phyloP scores from a whole-genome alignment of 768 basidiomycete species.

The Leccinum longicurvipes region DNA sequence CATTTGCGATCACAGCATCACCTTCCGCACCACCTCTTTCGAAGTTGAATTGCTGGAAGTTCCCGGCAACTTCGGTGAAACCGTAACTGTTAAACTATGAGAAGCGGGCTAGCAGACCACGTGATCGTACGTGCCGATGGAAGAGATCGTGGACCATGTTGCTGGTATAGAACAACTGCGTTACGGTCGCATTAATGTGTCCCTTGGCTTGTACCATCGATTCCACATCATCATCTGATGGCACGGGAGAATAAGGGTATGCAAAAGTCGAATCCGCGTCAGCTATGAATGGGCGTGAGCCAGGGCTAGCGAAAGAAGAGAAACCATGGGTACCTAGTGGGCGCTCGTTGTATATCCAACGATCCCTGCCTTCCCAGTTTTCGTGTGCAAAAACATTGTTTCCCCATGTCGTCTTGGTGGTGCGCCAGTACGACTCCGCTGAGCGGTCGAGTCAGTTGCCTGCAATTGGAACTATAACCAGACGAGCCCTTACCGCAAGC shows the following conservation, averaged over 20 bases:
- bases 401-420: conserved; percentile 81
- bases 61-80: conserved; percentile 87
- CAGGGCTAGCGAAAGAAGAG: neutral
- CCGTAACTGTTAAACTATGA: conserved; percentile 59
- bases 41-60: conserved; percentile 99
- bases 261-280: conserved; percentile 45
- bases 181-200: conserved; percentile 82
- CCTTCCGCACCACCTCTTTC: conserved; percentile 82
- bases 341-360: conserved; percentile 71
- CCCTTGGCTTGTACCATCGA: conserved; percentile 68
- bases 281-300: conserved; percentile 5
- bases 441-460: conserved; percentile 9
- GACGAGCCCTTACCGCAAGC: conserved; percentile 7
- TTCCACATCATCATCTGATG: conserved; percentile 47
- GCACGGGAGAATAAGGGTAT: conserved; percentile 70
- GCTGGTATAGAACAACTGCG: conserved; percentile 86
- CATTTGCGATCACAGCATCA: conserved; percentile 92
- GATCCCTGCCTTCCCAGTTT: conserved; percentile 77
- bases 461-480: too few species aligned
- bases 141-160: conserved; percentile 82
- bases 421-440: conserved; percentile 43
- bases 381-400: conserved; percentile 96
- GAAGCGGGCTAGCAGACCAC: neutral
- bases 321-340: conserved; percentile 46
- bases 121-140: conserved; percentile 48